Conservation (phyloP, 108 stramenopile species). For the Nitzschia sp. region DNA sequence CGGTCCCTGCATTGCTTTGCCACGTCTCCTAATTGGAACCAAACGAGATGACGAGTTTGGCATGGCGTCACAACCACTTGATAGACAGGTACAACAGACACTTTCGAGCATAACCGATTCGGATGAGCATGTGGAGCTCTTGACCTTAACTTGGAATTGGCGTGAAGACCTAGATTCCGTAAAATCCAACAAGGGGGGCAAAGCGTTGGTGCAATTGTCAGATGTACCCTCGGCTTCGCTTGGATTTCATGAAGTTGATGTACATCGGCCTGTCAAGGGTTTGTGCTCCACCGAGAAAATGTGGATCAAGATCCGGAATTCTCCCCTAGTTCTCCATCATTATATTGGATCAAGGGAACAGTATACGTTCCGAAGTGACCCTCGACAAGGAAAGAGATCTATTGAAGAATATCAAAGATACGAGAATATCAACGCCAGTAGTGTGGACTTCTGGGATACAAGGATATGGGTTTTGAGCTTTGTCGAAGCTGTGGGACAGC, state of each 20-base stretch:
- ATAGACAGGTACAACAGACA: not conserved
- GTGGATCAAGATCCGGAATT: conserved; percentile 14
- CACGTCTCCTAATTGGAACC: conserved; percentile 17
- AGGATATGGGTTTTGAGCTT: conserved; percentile 16
- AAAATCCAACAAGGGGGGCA: conserved; percentile 16
- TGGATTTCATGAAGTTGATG: conserved; percentile 1
- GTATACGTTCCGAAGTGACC: conserved; percentile 30
- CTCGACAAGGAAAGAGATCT: conserved; percentile 23
- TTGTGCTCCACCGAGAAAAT: conserved; percentile 7
- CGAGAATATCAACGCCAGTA: conserved; percentile 7
- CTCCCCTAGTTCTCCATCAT: conserved; percentile 25
- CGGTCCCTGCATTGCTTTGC: conserved; percentile 17
- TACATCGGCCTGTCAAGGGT: conserved; percentile 23
- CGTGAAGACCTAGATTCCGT: not conserved
- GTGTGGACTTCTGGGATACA: not conserved
- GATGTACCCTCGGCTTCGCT: not conserved
- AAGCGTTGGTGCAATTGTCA: conserved; percentile 18
- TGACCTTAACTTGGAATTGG: conserved; percentile 18
- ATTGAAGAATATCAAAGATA: conserved; percentile 1
- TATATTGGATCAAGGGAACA: conserved; percentile 32
- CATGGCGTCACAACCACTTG: not conserved
- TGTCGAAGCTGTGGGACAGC: conserved; percentile 14
- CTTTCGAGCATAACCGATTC: not conserved
- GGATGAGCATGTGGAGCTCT: not conserved
- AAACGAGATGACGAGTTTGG: not conserved